Evolutionary conservation across 352 stramenopile species (phyloP), one percentile per base, ranked within the genome.

Genomic region (Globisporangium sylvaticum): DNA sequence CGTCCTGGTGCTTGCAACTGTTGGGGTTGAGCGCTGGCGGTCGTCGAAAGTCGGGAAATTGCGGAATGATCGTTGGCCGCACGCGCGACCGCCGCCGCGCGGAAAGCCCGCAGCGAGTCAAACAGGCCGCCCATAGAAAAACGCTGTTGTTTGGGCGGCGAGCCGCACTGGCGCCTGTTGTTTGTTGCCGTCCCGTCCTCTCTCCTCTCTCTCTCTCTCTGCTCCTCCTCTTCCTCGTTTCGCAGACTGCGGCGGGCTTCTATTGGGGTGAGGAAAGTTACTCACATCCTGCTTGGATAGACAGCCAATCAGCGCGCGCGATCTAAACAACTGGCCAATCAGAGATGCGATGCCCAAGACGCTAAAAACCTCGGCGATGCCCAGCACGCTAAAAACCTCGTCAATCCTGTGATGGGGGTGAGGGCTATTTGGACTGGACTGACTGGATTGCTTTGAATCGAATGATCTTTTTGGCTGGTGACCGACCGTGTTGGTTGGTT

Each of bases 11-110:
- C 42, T 9, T 50, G 42, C 42, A 50, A 50, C 42, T 22, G 42
- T 22, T 50, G 7, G 48, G 29, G 34, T 25, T 27, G 39, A 20
- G 61, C 54, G 62, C 61, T 50, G 58, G 65, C 50, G 54, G 73
- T 77, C 70, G 69, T 67, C 69, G 62, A 77, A 64, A 70, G 71
- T 78, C 76, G 75, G 78, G 78, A 85, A 88, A 87, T 87, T 88
- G 80, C 76, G 76, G 80, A 88, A 87, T 88, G 80, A 77, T 72
- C 71, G 50, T 48, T 61, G 20, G 34, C 22, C 12, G 32, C 54
- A n/a, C 52, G n/a, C 42, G 31, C 12, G 57, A 25, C 7, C 27
- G 58, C 27, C 24, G 25, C 10, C 6, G 39, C 24, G 18, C 6
- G 37, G 25, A 54, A 39, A 46, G 60, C 37, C 10, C 6, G 37